Evolutionary conservation across 352 stramenopile species (phyloP).

Genomic region (Phytophthora hibernalis): DNA sequence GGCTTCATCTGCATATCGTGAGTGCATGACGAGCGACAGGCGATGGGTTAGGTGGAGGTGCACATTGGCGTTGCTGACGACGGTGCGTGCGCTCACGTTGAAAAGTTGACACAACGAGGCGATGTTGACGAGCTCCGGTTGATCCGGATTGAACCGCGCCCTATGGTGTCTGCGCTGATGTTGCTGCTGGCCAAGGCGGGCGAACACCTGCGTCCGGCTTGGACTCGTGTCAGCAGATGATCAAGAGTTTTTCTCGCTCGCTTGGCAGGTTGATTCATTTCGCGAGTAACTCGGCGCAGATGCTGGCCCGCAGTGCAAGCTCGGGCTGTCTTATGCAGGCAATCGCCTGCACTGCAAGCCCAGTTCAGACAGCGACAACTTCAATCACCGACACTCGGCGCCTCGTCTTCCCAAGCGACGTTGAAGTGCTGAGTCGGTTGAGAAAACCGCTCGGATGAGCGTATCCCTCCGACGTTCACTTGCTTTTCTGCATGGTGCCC

Average conservation of each 20-base stretch:
- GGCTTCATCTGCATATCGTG: conserved; percentile 6
- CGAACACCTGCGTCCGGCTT: conserved; percentile 1
- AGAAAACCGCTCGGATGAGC: conserved; percentile 31
- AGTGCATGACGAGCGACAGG: conserved; percentile 25
- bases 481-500: conserved; percentile 16
- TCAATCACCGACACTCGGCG: conserved; percentile 23
- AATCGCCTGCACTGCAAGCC: conserved; percentile 21
- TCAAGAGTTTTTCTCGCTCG: conserved; percentile 16
- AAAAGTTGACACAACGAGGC: conserved; percentile 28
- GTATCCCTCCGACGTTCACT: conserved; percentile 11
- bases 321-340: conserved; percentile 20
- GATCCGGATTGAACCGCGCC: conserved; percentile 8
- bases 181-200: neutral
- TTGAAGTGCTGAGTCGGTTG: conserved; percentile 23
- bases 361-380: conserved; percentile 22
- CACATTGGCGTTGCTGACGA: conserved; percentile 27
- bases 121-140: conserved; percentile 25
- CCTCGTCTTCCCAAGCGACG: conserved; percentile 23
- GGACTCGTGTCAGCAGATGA: conserved; percentile 18
- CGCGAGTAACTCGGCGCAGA: neutral
- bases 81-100: conserved; percentile 19
- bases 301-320: neutral
- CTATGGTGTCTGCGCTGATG: conserved; percentile 14
- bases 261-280: conserved; percentile 15
- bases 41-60: conserved; percentile 27